These are phyloP conservation scores for Solanum hybrid DNA, from an alignment of 305 asterid genomes.

Conservation along the genomic window DNA sequence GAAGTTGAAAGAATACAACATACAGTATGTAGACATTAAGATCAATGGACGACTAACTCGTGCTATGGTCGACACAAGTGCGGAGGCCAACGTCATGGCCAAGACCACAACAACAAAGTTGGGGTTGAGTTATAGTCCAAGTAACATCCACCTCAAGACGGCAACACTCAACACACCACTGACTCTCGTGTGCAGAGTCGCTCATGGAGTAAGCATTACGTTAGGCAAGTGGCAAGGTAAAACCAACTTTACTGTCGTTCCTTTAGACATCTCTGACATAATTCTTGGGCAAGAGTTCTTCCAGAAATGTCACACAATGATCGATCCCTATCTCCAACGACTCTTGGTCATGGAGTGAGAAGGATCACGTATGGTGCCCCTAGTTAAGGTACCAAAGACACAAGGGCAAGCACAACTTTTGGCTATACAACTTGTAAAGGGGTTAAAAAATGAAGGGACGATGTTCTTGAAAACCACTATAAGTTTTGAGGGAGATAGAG, in stretches of 20 bases:
- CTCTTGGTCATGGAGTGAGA: not conserved
- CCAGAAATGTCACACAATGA: not conserved
- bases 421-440: not conserved
- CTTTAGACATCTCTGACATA: not conserved
- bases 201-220: not conserved
- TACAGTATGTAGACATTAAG: not conserved
- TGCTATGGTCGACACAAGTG: not conserved
- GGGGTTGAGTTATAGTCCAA: not conserved
- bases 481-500: not conserved
- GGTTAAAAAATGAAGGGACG: not conserved
- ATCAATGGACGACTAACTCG: not conserved
- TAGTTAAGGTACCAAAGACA: not conserved
- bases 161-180: not conserved
- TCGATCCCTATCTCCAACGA: not conserved
- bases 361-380: not conserved
- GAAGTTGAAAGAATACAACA: not conserved
- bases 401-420: not conserved
- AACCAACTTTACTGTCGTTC: not conserved
- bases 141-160: not conserved
- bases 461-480: not conserved
- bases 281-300: not conserved
- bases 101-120: not conserved
- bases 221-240: not conserved
- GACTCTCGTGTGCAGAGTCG: not conserved
- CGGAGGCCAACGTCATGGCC: not conserved